These are phyloP conservation scores for Annulohypoxylon moriforme DNA, from an alignment of 495 filamentous ascomycete species.

Conservation along the genomic window DNA sequence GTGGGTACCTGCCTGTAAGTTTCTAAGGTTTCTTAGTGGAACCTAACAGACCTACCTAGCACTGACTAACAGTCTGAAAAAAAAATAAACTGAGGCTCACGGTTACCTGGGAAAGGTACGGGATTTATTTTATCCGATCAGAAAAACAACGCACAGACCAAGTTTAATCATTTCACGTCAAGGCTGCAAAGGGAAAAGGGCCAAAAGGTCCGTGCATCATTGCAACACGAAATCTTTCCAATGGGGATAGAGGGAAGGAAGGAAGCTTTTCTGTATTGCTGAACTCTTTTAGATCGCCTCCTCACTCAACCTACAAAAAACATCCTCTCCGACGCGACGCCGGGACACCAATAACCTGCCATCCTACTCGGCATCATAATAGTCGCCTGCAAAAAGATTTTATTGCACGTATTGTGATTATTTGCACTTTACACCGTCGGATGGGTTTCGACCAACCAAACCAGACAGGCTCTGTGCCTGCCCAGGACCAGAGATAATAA, in stretches of 20 bases:
- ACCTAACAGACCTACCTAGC: background rate
- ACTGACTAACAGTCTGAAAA: too few species aligned
- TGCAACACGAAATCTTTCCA: slow-evolving; percentile 49
- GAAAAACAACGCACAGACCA: slow-evolving; percentile 9
- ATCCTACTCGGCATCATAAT: slow-evolving; percentile 3
- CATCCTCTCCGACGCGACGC: slow-evolving; percentile 12
- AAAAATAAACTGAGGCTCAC: background rate
- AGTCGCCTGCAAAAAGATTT: slow-evolving; percentile 21
- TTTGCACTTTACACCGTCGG: slow-evolving; percentile 18
- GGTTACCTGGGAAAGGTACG: background rate
- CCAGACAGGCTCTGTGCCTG: slow-evolving; percentile 47
- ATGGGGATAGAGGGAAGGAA: slow-evolving; percentile 24
- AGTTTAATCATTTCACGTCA: background rate
- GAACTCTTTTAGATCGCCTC: slow-evolving; percentile 32
- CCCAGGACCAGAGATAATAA: slow-evolving; percentile 34
- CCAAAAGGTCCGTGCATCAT: slow-evolving; percentile 21
- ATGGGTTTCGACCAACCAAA: slow-evolving; percentile 37
- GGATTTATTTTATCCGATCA: slow-evolving; percentile 25
- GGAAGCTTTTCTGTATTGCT: slow-evolving; percentile 38
- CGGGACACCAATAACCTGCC: background rate
- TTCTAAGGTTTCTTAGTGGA: background rate
- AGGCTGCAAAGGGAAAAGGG: slow-evolving; percentile 8
- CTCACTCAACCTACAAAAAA: slow-evolving; percentile 30
- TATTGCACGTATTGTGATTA: slow-evolving; percentile 5
- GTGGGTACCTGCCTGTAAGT: background rate